Evolutionary conservation across 2,329 filamentous ascomycete genomes (phyloP), one percentile per base, ranked within the genome.

Genomic region (Elsinoe batatas): DNA sequence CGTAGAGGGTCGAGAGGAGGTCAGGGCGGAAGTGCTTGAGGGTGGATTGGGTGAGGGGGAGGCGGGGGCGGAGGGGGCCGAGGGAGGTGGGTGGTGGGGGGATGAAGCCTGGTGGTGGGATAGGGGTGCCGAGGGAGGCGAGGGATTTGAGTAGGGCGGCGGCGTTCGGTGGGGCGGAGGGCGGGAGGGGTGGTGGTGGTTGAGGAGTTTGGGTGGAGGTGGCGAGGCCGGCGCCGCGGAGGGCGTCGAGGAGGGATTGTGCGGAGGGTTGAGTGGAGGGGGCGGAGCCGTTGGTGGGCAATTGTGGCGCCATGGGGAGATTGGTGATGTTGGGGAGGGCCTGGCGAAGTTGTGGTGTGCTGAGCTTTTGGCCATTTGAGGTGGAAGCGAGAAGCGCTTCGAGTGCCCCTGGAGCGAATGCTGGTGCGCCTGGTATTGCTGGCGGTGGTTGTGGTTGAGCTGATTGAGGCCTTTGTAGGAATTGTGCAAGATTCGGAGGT

Each of bases 1-100:
- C 88, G 66, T 95, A 91, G 7, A 97, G 79, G 15, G 77, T 77
- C 15, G 82, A 76, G 6, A 95, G 76, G 12, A 95, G 75, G 61
- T 89, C 80, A 12, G 86, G 84, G 13, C 88, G 87, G 60, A 84
- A 85, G 63, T 57, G 59, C 46, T 67, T 67, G 61, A 70, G 59
- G 5, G 62, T 58, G 3, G 66, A 59, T 18, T 67, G 60, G 22
- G 61, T 63, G 12, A 68, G 60, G 5, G 65, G 63, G 13, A 66
- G 47, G 40, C 57, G 53, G 30, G 56, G 49, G 36, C 53, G 49
- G 56, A 36, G 15, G 49, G 33, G 46, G 4, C 2, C 7, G 18
- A 40, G 15, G 20, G 56, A 40, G 54, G 35, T 12, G 38, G 37
- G 53, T 12, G 53, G 53, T 54, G 42, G n/a, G 18, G 37, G 53